Base-by-base conservation (phyloP, 2,329 filamentous ascomycete genomes). In the Diaporthe helianthi region DNA sequence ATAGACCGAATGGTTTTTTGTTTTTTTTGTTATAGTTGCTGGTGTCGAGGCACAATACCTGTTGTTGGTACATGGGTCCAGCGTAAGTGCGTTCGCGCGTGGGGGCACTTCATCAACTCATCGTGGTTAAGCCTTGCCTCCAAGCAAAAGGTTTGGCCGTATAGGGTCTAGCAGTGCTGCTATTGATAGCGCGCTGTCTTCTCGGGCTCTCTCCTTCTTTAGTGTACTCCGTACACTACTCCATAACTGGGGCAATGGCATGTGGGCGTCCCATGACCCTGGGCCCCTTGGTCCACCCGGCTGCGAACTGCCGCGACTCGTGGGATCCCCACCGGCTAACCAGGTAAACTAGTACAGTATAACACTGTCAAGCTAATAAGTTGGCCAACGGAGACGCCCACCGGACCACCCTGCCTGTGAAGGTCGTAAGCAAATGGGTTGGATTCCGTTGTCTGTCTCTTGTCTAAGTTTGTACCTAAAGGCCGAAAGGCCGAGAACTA, bases 301-400 rank as follows among this genome's bases (percentile, higher is more conserved):
- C 41, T 63, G 58, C 58, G 58, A 63, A 63, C 58, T 49, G 58
- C 58, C 58, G 58, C 49, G 58, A 63, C 58, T 63, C 58, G 58
- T 63, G 58, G 44, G 44, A 63, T 49, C 58, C 41, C 58, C 58
- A 63, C 58, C 58, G 38, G 38, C 33, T 26, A 55, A 38, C 52
- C 52, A 55, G 52, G 52, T 55, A 61, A 31, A 38, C n/a, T n/a
- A n/a, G n/a, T n/a, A n/a, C n/a, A n/a, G n/a, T n/a, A n/a, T 61
- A 61, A 33, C 36, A 26, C 55, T n/a, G 22, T n/a, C 38, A 31
- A 9, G 38, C 55, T 61, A 61, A n/a, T n/a, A n/a, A n/a, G n/a
- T n/a, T n/a, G n/a, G n/a, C n/a, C n/a, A n/a, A 46, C 24, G 55
- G 41, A 61, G 26, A 46, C 31, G 17, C 8, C 38, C 26, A 15